These are phyloP conservation scores for Hypoxylon lienhwacheense DNA, from an alignment of 495 filamentous ascomycete genomes.

Conservation along the genomic window DNA sequence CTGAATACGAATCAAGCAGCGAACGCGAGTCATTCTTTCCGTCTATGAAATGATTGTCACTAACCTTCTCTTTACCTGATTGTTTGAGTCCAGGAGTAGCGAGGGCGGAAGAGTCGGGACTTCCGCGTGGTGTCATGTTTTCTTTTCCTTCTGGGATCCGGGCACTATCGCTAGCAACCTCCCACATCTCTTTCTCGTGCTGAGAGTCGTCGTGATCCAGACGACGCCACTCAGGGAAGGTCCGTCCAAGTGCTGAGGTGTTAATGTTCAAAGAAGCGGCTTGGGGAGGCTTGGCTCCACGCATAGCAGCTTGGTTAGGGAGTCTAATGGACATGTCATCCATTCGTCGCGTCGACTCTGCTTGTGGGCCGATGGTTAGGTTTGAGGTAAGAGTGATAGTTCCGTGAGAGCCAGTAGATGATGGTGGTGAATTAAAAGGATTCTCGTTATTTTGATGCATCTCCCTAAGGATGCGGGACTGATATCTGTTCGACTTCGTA, in stretches of 20 bases:
- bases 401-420: slow-evolving; percentile 56
- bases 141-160: slow-evolving; percentile 39
- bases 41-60: slow-evolving; percentile 1
- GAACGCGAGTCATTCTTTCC: background rate
- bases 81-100: slow-evolving; percentile 23
- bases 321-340: slow-evolving; percentile 27
- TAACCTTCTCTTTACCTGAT: slow-evolving; percentile 12
- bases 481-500: slow-evolving; percentile 35
- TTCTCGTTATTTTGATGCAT: slow-evolving; percentile 45
- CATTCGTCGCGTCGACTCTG: slow-evolving; percentile 48
- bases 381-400: slow-evolving; percentile 53
- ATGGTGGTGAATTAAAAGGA: slow-evolving; percentile 54
- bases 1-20: background rate
- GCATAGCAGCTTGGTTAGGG: slow-evolving; percentile 20
- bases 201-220: slow-evolving; percentile 30
- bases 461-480: slow-evolving; percentile 44
- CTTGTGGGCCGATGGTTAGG: slow-evolving; percentile 50
- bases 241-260: slow-evolving; percentile 63
- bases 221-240: slow-evolving; percentile 62
- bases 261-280: slow-evolving; percentile 47
- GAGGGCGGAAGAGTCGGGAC: slow-evolving; percentile 16
- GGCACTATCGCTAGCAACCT: slow-evolving; percentile 20
- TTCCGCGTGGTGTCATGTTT: slow-evolving; percentile 42
- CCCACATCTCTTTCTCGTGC: slow-evolving; percentile 27
- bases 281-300: slow-evolving; percentile 15